Percentiles rank a stretch among this genome's conserved stretches.
These are phyloP conservation scores for Limnanthes douglasii DNA, from an alignment of 345 rosid genomes.

Conservation along the genomic window DNA sequence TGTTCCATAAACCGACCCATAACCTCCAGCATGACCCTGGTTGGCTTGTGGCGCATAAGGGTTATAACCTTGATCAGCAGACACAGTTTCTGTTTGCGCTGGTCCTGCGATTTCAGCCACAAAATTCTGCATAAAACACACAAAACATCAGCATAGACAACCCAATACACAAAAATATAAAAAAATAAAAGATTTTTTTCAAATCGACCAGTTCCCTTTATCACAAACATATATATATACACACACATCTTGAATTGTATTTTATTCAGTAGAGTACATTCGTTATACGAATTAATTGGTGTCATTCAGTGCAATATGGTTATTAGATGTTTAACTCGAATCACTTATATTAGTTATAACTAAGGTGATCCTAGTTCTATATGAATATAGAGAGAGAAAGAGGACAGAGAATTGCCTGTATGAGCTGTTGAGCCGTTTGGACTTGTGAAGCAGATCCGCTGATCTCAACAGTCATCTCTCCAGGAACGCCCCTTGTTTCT, in stretches of 20 bases:
- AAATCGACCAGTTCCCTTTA: no score
- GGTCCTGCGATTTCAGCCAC: conserved; percentile 88
- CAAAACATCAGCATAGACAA: conserved; percentile 2
- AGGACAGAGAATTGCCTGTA: conserved; percentile 36
- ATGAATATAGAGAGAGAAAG: not conserved
- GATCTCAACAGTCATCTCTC: conserved; percentile 97
- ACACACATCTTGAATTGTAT: no score
- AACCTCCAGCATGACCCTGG: conserved; percentile 37
- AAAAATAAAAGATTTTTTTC: not conserved
- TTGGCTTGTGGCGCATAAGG: conserved; percentile 75
- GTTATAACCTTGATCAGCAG: conserved; percentile 75
- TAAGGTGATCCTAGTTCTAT: no score
- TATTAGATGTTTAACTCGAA: no score
- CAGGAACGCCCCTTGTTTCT: conserved; percentile 91
- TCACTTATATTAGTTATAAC: no score
- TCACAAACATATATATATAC: no score
- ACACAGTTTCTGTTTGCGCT: conserved; percentile 36
- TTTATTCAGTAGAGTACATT: not conserved
- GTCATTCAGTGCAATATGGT: no score
- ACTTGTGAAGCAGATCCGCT: conserved; percentile 95
- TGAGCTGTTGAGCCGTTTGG: conserved; percentile 94
- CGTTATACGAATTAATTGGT: no score
- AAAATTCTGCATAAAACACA: conserved; percentile 53
- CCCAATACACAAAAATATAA: not conserved
- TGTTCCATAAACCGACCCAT: conserved; percentile 6